These are phyloP conservation scores for Kwoniella bestiolae DNA, from an alignment of 768 basidiomycete species.

Conservation along the genomic window DNA sequence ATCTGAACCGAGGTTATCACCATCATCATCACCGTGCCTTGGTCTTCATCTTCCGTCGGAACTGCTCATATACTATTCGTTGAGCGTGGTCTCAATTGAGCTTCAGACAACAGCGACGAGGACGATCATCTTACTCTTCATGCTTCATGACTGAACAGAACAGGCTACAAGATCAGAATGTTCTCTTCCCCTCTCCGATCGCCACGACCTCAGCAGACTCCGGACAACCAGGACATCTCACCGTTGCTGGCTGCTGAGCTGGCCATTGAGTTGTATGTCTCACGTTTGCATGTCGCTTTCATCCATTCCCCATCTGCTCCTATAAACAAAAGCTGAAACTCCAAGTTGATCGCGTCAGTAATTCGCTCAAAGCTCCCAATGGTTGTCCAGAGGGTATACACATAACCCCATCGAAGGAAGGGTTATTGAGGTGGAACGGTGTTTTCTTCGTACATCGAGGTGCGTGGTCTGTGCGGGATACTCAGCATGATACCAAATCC, in stretches of 20 bases:
- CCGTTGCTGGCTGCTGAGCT: slow-evolving; percentile 30
- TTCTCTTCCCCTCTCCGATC: slow-evolving; percentile 21
- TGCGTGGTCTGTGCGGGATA: slow-evolving; percentile 16
- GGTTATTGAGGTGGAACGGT: slow-evolving; percentile 39
- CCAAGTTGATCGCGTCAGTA: slow-evolving; percentile 23
- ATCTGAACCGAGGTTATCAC: not conserved
- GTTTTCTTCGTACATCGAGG: slow-evolving; percentile 49
- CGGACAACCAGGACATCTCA: slow-evolving; percentile 19
- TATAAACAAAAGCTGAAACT: too few species aligned
- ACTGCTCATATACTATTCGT: too few species aligned
- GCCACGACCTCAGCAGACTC: not conserved
- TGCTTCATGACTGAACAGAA: not conserved
- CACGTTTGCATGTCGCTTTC: not conserved
- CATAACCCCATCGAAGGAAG: slow-evolving; percentile 36
- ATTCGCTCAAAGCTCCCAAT: slow-evolving; percentile 31
- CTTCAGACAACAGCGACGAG: too few species aligned
- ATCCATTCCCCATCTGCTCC: not conserved
- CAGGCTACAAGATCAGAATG: slow-evolving; percentile 13
- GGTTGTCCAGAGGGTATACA: slow-evolving; percentile 49
- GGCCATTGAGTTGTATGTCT: slow-evolving; percentile 36
- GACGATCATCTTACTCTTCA: not conserved
- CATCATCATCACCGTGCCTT: not conserved
- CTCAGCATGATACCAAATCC: not conserved
- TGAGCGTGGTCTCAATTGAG: too few species aligned
- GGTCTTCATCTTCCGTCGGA: not conserved